These are phyloP conservation scores for Candida andamanensis DNA, from an alignment of 805 yeast genomes.

Conservation along the genomic window DNA sequence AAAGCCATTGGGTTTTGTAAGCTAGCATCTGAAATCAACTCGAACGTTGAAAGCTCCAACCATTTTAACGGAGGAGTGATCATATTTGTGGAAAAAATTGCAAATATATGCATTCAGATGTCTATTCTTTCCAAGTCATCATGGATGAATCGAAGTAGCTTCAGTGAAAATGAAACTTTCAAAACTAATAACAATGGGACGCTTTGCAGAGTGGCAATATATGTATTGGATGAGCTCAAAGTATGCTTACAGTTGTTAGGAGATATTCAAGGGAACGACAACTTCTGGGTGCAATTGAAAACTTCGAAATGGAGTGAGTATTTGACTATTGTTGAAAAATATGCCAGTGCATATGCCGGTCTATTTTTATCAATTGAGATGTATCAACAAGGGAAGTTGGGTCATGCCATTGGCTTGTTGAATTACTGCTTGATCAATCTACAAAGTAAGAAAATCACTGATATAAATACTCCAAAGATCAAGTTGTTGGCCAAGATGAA, in stretches of 20 bases:
- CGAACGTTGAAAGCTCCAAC: neutral
- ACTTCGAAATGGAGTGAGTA: slow-evolving; percentile 24
- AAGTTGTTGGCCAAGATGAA: slow-evolving; percentile 17
- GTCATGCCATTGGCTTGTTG: slow-evolving; percentile 43
- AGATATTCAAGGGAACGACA: slow-evolving; percentile 8
- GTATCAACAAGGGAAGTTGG: slow-evolving; percentile 41
- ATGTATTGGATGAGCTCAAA: slow-evolving; percentile 28
- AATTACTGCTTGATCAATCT: slow-evolving; percentile 31
- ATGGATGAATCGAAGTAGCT: slow-evolving; percentile 28
- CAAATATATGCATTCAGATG: slow-evolving; percentile 32
- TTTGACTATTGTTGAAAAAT: slow-evolving; percentile 25
- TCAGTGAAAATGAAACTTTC: slow-evolving; percentile 16
- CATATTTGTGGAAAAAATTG: slow-evolving; percentile 19
- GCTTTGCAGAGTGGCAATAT: slow-evolving; percentile 42
- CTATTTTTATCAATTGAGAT: slow-evolving; percentile 40
- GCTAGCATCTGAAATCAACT: slow-evolving; percentile 11
- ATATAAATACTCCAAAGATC: slow-evolving; percentile 7
- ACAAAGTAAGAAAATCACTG: slow-evolving; percentile 27
- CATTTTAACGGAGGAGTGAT: slow-evolving; percentile 8
- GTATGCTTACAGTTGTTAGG: slow-evolving; percentile 17
- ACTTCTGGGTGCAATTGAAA: slow-evolving; percentile 5
- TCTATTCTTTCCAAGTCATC: slow-evolving; percentile 35
- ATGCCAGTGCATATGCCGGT: slow-evolving; percentile 40
- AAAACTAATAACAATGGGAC: slow-evolving; percentile 30
- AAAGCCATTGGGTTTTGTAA: slow-evolving; percentile 22